Evolutionary conservation across 768 basidiomycete genomes (phyloP), one percentile per base, ranked within the genome.

Genomic region (Mycena albidolilacea): DNA sequence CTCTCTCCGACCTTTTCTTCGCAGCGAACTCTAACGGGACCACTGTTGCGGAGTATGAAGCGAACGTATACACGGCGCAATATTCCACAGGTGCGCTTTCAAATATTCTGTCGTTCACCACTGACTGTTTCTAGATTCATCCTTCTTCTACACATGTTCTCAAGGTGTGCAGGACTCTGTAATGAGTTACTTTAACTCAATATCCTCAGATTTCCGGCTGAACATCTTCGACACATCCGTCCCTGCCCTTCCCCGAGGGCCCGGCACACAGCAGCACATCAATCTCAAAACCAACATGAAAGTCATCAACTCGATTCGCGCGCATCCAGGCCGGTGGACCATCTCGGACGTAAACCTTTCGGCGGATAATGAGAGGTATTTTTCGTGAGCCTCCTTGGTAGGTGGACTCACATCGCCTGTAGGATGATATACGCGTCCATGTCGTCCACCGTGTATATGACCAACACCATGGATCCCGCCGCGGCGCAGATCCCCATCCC

Each of bases 341-440:
- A 95, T 99, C 69, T 98, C 97, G 8, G 98, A 98, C 82, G 94
- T 94, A 23, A 95, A 98, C 81, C 85, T 97, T 21, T 96, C 95
- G 72, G 92, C 92, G 0, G 92, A 96, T 79, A 97, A 97, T 75
- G 92, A 97, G 84, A 91, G 93, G 91, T 92, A 77, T 46, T 67
- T 75, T 67, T 57, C 39, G 17, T 14, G 50, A 30, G 11, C 5
- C n/a, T 11, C 39, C 64, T 44, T 69, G 64, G 60, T 64, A n/a
- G 46, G 23, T 43, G 23, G 39, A 43, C 59, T 66, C 57, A 57
- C 57, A 37, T 48, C 30, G 15, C 17, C 55, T 46, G 44, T 71
- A 97, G 96, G 79, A 92, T 98, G 84, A 95, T 98, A 66, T 98
- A 98, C 81, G 93, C 96, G 5, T 94, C 95, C 1, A 95, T 98